Evolutionary conservation across 2,329 filamentous ascomycete species (phyloP), one percentile per base, ranked within the genome.

Genomic region (Verticillium albo-atrum): DNA sequence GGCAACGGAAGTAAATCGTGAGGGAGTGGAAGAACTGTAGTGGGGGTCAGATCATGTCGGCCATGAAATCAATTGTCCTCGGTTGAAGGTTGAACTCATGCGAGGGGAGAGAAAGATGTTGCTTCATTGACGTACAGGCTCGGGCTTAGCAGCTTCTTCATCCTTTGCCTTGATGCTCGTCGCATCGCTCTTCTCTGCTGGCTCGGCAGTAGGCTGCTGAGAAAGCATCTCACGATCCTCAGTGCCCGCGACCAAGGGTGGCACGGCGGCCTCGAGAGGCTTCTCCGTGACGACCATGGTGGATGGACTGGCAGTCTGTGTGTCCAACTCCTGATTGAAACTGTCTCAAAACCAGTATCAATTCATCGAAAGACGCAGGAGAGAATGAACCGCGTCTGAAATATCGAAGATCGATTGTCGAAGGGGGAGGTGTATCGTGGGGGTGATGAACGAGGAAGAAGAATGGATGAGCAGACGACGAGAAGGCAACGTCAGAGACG

Each of bases 1-100:
- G 74, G 47, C 80, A 74, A 25, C 73, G 73, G 63, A 81, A 78
- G 65, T 77, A 81, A 55, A 67, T 65, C 12, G 42, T 50, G 42
- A 57, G 42, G 15, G 55, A 51, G 14, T 27, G 51, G 14, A 53
- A 53, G 9, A 28, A 12, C 25, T 28, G 23, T 15, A 14, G 25
- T 20, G 12, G 12, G 6, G 2, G 23, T 53, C 27, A 53, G 42
- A 50, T 50, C 20, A 50, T 23, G n/a, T 23, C 4, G 42, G n/a
- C 27, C 3, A 12, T 53, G 26, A 14, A 17, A 3, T 53, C 26
- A 6, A 15, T 20, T 14, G 26, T 50, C 42, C 14, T n/a, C 15
- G 51, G 51, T 6, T 15, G 12, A 17, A 6, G 20, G 6, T n/a
- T n/a, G n/a, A n/a, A n/a, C n/a, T 17, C 51, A 30, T 17, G n/a